phyloP scores from a whole-genome alignment of 352 stramenopile genomes.

The Pythium guiyangense region DNA sequence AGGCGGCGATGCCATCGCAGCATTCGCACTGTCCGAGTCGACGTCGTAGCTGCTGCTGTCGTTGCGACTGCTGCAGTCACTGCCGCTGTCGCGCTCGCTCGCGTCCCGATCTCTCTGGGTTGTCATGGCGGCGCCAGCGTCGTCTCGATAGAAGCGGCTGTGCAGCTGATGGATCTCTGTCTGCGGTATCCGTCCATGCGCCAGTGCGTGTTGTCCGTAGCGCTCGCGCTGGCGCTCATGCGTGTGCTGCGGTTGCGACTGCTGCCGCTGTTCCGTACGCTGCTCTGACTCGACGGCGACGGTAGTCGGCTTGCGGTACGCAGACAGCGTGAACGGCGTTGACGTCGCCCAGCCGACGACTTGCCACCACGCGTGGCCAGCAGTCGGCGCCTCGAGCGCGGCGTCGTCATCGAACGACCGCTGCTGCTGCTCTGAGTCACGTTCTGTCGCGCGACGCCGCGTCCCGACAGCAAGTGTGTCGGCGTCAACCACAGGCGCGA shows the following conservation, averaged over 20 bases:
- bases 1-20: not conserved
- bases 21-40: not conserved
- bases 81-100: not conserved
- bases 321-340: conserved; percentile 13
- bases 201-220: not conserved
- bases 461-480: no score
- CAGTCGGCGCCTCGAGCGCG: not conserved
- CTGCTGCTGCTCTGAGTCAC: not conserved
- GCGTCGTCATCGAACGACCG: not conserved
- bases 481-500: conserved; percentile 9
- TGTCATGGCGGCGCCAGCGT: no score
- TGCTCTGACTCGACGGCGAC: not conserved
- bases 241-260: not conserved
- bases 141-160: not conserved
- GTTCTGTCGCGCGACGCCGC: not conserved
- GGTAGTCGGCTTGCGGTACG: conserved; percentile 10
- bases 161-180: not conserved
- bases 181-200: not conserved
- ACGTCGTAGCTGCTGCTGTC: not conserved
- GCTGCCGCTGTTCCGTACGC: not conserved
- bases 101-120: not conserved
- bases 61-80: not conserved
- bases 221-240: no score
- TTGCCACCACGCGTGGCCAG: conserved; percentile 11
- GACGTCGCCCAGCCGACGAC: conserved; percentile 27